phyloP scores from a whole-genome alignment of 257 asterid genomes.

The Lycium barbarum region DNA sequence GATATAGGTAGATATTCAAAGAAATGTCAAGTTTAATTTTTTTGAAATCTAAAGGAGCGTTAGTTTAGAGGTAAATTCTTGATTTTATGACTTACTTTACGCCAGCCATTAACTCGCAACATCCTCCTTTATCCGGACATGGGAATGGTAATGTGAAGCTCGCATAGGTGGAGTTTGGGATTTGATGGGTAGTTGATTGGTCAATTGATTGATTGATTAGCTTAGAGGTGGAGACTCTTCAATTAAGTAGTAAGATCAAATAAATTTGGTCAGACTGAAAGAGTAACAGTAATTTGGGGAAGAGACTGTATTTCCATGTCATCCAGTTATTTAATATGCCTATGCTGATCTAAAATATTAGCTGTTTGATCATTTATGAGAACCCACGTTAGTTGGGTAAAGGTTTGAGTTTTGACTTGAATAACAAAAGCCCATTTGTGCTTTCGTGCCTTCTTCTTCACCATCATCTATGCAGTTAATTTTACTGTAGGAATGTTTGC shows the following conservation, averaged over 20 bases:
- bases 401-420: background rate
- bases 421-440: background rate
- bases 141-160: background rate
- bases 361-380: background rate
- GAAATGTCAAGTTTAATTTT: background rate
- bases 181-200: background rate
- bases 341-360: background rate
- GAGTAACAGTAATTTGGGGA: background rate
- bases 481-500: background rate
- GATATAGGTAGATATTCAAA: background rate
- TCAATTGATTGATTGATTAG: background rate
- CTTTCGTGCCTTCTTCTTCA: background rate
- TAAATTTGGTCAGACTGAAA: background rate
- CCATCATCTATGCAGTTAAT: background rate
- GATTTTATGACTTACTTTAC: background rate
- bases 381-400: background rate
- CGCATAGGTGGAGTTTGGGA: background rate
- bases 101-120: background rate
- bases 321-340: background rate
- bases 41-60: background rate
- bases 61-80: background rate
- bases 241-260: background rate
- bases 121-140: background rate
- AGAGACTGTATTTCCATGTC: background rate
- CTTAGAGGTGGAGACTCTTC: constrained; percentile 6